Evolutionary conservation across 2,329 filamentous ascomycete species (phyloP).

Genomic region (Mycosphaerella arachidis): DNA sequence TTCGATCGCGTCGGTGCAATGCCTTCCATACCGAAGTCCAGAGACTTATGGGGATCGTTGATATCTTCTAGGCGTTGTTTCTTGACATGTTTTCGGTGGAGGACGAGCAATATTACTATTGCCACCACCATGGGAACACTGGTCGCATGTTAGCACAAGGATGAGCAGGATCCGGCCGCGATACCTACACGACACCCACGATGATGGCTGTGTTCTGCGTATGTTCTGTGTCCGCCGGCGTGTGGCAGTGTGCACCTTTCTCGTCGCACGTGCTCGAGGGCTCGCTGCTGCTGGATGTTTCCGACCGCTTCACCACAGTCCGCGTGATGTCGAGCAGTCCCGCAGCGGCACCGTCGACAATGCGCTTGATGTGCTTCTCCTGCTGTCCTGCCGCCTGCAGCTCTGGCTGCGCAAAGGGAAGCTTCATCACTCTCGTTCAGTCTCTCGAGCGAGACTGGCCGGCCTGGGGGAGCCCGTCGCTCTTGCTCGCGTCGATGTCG

Average conservation of each 20-base stretch:
- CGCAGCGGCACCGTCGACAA: conserved; percentile 19
- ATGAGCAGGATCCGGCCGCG: neutral
- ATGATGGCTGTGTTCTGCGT: conserved; percentile 32
- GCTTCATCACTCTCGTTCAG: conserved; percentile 4
- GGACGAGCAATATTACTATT: conserved; percentile 62
- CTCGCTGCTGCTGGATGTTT: conserved; percentile 11
- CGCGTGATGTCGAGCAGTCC: conserved; percentile 22
- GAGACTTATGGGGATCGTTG: conserved; percentile 79
- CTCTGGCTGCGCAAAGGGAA: conserved; percentile 4
- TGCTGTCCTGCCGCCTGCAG: conserved; percentile 1
- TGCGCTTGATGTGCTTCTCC: conserved; percentile 12
- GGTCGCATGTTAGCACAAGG: conserved; percentile 21
- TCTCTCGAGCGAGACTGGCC: neutral
- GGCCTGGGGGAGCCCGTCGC: conserved; percentile 1
- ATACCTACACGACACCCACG: conserved; percentile 34
- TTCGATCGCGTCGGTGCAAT: conserved; percentile 16
- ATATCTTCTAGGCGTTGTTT: conserved; percentile 72
- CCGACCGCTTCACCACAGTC: conserved; percentile 20
- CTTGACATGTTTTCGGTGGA: conserved; percentile 73
- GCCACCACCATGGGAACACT: conserved; percentile 74
- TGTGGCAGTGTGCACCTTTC: conserved; percentile 26
- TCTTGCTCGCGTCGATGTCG: neutral
- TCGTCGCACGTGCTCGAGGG: conserved; percentile 25
- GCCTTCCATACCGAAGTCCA: conserved; percentile 84
- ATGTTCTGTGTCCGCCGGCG: conserved; percentile 24